Evolutionary conservation across 2,329 filamentous ascomycete species (phyloP).

Genomic region (Neopestalotiopsis rosae): DNA sequence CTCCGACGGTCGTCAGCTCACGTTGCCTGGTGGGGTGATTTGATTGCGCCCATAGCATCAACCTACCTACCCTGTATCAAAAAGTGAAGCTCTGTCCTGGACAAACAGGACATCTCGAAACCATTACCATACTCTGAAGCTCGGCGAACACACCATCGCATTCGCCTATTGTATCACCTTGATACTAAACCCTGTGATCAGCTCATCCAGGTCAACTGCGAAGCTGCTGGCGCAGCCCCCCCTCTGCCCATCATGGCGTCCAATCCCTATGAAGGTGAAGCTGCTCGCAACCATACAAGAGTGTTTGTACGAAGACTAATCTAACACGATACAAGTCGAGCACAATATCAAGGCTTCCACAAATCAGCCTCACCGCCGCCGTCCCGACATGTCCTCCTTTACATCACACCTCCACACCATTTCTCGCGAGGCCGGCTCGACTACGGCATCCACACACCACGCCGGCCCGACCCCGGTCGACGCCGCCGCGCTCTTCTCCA

Average conservation of each 20-base stretch:
- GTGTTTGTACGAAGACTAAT: not conserved
- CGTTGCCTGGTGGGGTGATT: conserved; percentile 12
- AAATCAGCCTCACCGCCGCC: conserved; percentile 46
- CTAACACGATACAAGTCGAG: conserved; percentile 54
- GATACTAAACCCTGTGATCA: not conserved
- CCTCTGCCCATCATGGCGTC: conserved; percentile 32
- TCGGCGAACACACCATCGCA: not conserved
- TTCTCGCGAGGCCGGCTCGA: conserved; percentile 13
- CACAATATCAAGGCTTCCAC: conserved; percentile 62
- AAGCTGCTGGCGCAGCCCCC: not conserved
- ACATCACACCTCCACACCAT: conserved; percentile 18
- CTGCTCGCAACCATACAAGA: not conserved
- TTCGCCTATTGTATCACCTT: not conserved
- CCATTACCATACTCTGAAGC: not conserved
- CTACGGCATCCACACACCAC: conserved; percentile 43
- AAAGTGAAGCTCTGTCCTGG: not conserved
- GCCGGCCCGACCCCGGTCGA: conserved; percentile 66
- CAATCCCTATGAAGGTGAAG: conserved; percentile 40
- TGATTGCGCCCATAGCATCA: not conserved
- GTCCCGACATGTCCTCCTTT: conserved; percentile 61
- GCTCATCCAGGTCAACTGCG: not conserved
- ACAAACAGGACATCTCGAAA: not conserved
- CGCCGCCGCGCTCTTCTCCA: conserved; percentile 60
- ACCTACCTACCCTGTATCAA: not conserved
- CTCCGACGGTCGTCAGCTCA: conserved; percentile 6